phyloP scores from a whole-genome alignment of 177 flowering plant species.

The Telopea speciosissima region DNA sequence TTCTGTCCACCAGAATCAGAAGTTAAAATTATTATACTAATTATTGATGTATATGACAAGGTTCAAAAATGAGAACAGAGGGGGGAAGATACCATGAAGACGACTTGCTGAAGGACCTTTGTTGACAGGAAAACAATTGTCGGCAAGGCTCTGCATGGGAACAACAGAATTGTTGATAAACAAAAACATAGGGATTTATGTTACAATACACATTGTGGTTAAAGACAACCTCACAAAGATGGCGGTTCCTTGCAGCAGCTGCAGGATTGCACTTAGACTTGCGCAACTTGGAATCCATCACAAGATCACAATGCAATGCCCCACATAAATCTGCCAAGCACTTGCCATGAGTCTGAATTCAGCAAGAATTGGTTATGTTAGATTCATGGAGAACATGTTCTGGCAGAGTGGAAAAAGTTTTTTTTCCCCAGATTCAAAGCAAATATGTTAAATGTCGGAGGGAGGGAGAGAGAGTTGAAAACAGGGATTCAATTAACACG shows the following conservation, averaged over 20 bases:
- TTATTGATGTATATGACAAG: too few species aligned
- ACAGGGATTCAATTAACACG: too few species aligned
- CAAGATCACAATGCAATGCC: constrained; percentile 83
- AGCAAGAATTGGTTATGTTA: constrained; percentile 2
- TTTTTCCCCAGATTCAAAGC: too few species aligned
- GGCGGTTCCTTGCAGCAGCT: constrained; percentile 76
- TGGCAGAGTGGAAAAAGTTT: too few species aligned
- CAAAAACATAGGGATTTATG: neutral
- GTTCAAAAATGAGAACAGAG: neutral
- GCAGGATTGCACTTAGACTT: constrained; percentile 91
- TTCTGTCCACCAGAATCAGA: constrained; percentile 35
- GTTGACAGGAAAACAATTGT: constrained; percentile 72
- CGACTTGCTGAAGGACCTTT: constrained; percentile 65
- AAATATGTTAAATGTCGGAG: too few species aligned
- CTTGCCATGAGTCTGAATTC: constrained; percentile 61
- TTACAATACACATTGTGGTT: constrained; percentile 4
- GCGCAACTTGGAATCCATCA: constrained; percentile 41
- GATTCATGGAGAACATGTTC: too few species aligned
- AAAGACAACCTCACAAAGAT: constrained; percentile 78
- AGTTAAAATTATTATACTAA: neutral
- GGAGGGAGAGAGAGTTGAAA: too few species aligned
- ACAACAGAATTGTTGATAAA: constrained; percentile 5
- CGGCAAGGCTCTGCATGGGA: constrained; percentile 69
- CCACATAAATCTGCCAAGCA: constrained; percentile 98
- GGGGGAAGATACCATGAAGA: constrained; percentile 60